Evolutionary conservation across 2,329 filamentous ascomycete species (phyloP).

Genomic region (Trichoderma koningii): DNA sequence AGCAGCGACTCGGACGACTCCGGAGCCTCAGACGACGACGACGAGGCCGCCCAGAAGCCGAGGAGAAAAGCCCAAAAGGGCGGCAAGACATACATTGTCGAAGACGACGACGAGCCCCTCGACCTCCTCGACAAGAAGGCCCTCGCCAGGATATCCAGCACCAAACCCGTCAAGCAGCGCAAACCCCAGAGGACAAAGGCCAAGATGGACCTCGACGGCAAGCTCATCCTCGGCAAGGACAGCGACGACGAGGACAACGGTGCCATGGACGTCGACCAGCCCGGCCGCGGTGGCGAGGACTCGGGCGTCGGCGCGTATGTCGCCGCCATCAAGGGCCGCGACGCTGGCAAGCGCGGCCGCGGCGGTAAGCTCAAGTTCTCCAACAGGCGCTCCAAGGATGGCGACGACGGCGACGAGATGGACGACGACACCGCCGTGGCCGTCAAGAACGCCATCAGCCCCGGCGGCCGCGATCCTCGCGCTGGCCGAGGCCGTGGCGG

Average conservation of each 20-base stretch:
- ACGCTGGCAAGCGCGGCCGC: constrained; percentile 64
- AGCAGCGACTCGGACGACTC: constrained; percentile 68
- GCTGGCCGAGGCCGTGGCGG: constrained; percentile 39
- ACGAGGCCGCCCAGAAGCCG: constrained; percentile 52
- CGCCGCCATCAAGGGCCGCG: constrained; percentile 67
- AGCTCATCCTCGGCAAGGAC: constrained; percentile 71
- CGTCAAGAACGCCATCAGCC: constrained; percentile 54
- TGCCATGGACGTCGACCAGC: constrained; percentile 66
- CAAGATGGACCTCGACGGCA: constrained; percentile 74
- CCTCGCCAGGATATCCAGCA: constrained; percentile 89
- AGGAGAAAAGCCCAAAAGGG: constrained; percentile 59
- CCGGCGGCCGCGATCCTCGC: constrained; percentile 41
- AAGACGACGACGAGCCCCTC: constrained; percentile 91
- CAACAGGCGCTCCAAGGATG: constrained; percentile 57
- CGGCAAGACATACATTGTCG: constrained; percentile 81
- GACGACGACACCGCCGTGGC: constrained; percentile 54
- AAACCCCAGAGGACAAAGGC: constrained; percentile 61
- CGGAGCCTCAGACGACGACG: constrained; percentile 59
- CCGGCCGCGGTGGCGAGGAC: constrained; percentile 55
- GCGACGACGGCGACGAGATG: constrained; percentile 56
- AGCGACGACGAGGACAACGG: constrained; percentile 53
- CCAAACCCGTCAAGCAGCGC: constrained; percentile 71
- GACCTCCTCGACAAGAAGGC: constrained; percentile 89
- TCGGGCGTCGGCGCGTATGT: constrained; percentile 70
- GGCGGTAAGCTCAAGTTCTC: constrained; percentile 72